Conservation (phyloP, 2,329 filamentous ascomycete species). For the Xylogone sp. region DNA sequence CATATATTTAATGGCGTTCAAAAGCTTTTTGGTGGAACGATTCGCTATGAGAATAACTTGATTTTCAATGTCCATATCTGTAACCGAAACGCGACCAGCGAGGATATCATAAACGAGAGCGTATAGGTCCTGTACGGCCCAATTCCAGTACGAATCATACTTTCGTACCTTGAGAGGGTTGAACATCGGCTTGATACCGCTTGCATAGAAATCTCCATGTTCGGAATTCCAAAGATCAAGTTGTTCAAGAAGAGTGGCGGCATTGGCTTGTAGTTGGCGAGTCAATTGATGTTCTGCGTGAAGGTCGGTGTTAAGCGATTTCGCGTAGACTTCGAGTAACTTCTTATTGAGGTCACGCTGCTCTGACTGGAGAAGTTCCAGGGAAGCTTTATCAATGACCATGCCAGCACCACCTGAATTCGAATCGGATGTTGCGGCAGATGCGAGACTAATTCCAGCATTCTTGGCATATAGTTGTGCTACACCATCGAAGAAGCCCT, state of each 20-base stretch:
- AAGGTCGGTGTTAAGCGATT: conserved; percentile 93
- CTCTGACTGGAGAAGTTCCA: conserved; percentile 88
- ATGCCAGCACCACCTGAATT: too few relatives aligned
- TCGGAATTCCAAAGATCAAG: conserved; percentile 90
- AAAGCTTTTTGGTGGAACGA: too few relatives aligned
- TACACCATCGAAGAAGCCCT: conserved; percentile 62
- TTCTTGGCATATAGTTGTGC: too few relatives aligned
- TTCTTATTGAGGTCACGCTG: too few relatives aligned
- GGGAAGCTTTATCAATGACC: conserved; percentile 88
- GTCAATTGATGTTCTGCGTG: conserved; percentile 56
- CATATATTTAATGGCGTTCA: too few relatives aligned
- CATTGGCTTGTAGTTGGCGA: too few relatives aligned
- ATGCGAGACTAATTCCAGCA: too few relatives aligned
- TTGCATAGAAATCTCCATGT: conserved; percentile 90
- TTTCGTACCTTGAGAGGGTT: conserved; percentile 85
- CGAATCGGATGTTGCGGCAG: too few relatives aligned
- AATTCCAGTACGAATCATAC: conserved; percentile 98
- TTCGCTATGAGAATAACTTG: conserved; percentile 98
- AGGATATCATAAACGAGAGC: conserved; percentile 93
- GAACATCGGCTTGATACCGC: conserved; percentile 89
- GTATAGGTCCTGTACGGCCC: conserved; percentile 91
- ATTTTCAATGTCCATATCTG: conserved; percentile 92
- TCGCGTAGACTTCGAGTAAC: conserved; percentile 83
- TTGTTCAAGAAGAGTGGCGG: conserved; percentile 87
- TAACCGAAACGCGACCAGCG: conserved; percentile 87